phyloP scores from a whole-genome alignment of 805 yeast species.

The Ogataea degrootiae region DNA sequence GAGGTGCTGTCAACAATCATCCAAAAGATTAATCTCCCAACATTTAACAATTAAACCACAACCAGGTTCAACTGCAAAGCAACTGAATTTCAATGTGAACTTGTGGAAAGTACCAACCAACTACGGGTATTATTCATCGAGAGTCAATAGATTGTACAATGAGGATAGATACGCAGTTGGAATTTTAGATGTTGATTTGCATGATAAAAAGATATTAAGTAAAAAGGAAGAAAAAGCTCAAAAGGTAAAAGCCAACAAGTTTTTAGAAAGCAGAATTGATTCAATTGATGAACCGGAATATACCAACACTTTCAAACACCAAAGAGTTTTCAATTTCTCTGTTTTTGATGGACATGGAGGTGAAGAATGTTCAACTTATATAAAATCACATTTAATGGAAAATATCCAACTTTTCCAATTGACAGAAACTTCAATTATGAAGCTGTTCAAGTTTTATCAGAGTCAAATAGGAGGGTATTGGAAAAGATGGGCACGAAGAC shows the following conservation, averaged over 20 bases:
- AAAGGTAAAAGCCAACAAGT: slow-evolving; percentile 1
- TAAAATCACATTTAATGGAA: slow-evolving; percentile 48
- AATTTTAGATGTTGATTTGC: slow-evolving; percentile 23
- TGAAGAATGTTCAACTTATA: slow-evolving; percentile 59
- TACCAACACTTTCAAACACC: slow-evolving; percentile 5
- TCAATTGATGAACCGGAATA: slow-evolving; percentile 15
- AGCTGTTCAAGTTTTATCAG: slow-evolving; percentile 50
- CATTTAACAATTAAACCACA: slow-evolving; percentile 22
- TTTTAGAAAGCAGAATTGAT: slow-evolving; percentile 13
- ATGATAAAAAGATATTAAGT: neutral
- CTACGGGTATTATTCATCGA: slow-evolving; percentile 72
- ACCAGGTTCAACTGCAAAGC: slow-evolving; percentile 14
- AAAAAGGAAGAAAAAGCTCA: slow-evolving; percentile 1
- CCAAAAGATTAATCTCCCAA: slow-evolving; percentile 21
- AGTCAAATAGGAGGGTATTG: slow-evolving; percentile 76
- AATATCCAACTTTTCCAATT: slow-evolving; percentile 43
- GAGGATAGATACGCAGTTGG: slow-evolving; percentile 78
- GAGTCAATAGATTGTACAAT: slow-evolving; percentile 73
- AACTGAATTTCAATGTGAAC: slow-evolving; percentile 43
- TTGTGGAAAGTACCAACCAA: slow-evolving; percentile 62
- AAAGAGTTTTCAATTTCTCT: slow-evolving; percentile 58
- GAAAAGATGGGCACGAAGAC: slow-evolving; percentile 63
- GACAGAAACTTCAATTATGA: slow-evolving; percentile 31
- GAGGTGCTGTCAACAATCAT: neutral
- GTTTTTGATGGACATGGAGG: slow-evolving; percentile 98